These are phyloP conservation scores for Candida neerlandica DNA, from an alignment of 1,139 yeast genomes.

Conservation along the genomic window DNA sequence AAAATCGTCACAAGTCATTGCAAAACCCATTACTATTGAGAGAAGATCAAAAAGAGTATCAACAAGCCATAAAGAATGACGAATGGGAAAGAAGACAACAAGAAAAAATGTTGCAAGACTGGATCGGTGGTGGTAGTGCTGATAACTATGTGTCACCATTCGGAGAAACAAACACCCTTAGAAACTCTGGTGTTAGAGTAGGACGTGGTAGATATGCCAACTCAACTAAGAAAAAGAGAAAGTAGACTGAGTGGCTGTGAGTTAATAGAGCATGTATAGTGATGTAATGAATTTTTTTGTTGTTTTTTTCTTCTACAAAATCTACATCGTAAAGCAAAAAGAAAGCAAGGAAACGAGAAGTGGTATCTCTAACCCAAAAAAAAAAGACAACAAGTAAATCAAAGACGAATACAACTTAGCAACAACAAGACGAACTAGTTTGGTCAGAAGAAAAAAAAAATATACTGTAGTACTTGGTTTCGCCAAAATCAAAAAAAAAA, in stretches of 20 bases:
- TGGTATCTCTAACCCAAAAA: too few relatives aligned
- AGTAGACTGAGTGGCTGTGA: slow-evolving; percentile 16
- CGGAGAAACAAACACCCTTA: slow-evolving; percentile 60
- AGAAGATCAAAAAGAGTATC: slow-evolving; percentile 94
- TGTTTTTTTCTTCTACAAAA: too few relatives aligned
- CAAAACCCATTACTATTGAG: slow-evolving; percentile 64
- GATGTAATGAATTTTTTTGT: background rate
- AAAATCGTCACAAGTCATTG: slow-evolving; percentile 55
- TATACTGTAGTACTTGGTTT: background rate
- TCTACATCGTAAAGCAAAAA: too few relatives aligned
- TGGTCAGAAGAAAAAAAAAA: background rate
- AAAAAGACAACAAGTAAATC: too few relatives aligned
- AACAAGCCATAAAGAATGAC: slow-evolving; percentile 82
- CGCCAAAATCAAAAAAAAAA: background rate
- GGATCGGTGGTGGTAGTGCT: slow-evolving; percentile 94
- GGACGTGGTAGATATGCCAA: slow-evolving; percentile 85
- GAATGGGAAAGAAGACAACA: slow-evolving; percentile 86
- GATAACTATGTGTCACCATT: slow-evolving; percentile 92
- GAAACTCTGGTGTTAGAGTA: slow-evolving; percentile 72
- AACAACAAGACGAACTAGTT: too few relatives aligned
- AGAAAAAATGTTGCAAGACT: slow-evolving; percentile 81
- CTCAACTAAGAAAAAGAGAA: slow-evolving; percentile 50
- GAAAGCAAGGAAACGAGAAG: too few relatives aligned
- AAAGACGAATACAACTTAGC: too few relatives aligned
- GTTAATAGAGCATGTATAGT: background rate